Evolutionary conservation across 2,329 filamentous ascomycete genomes (phyloP).

Genomic region (Beauveria rudraprayagi): DNA sequence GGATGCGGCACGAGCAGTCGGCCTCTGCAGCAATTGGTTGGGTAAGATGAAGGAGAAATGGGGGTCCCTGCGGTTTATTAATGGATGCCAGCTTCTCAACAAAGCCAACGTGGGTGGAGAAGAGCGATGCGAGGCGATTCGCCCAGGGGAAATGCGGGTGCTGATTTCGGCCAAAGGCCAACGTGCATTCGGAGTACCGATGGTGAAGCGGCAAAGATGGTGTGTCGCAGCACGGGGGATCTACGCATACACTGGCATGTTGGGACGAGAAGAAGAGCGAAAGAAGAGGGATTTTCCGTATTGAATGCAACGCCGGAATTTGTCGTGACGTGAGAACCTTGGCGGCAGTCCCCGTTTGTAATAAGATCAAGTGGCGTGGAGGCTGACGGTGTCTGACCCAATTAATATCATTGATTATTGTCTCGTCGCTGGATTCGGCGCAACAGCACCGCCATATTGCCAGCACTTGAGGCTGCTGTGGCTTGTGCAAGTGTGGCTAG

Average conservation of each 20-base stretch:
- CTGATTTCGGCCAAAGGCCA: not conserved
- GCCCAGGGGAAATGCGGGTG: not conserved
- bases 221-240: not conserved
- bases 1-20: conserved; percentile 3
- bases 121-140: conserved; percentile 1
- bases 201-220: not conserved
- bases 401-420: not conserved
- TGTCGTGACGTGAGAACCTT: conserved; percentile 9
- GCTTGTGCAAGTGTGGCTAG: conserved; percentile 1
- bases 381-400: not conserved
- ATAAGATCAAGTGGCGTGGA: not conserved
- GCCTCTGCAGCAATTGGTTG: conserved; percentile 9
- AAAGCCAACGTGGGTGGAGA: conserved; percentile 1
- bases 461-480: not conserved
- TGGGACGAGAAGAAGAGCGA: not conserved
- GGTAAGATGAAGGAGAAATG: not conserved
- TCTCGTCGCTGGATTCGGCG: not conserved
- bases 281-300: not conserved
- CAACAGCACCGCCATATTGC: not conserved
- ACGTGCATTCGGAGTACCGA: too few species aligned
- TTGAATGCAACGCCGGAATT: conserved; percentile 5
- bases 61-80: not conserved
- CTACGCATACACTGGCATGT: not conserved
- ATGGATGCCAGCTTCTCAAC: conserved; percentile 4
- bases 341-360: conserved; percentile 5